Base-by-base conservation (phyloP, 139 green algal genomes). In the Chlorella vulgaris region DNA sequence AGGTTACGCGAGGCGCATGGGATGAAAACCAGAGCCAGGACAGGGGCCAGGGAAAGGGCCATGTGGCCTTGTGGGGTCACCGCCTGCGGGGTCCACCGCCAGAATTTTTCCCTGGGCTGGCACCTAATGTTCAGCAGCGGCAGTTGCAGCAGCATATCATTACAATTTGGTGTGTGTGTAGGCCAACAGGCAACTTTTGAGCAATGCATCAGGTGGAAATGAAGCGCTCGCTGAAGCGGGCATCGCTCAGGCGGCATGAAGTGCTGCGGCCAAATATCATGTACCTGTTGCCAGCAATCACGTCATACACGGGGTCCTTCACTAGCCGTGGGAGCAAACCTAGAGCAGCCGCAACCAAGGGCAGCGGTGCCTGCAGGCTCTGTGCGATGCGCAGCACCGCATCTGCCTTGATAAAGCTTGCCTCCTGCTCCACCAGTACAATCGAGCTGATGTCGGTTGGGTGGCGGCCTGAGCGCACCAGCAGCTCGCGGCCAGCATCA, bases 401-500 rank as follows among this genome's bases (percentile, higher is more conserved):
- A 28, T 91, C 89, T n/a, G 84, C 91, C n/a, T 89, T 86, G 40
- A 91, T 90, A 84, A 91, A 76, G 73, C 50, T 82, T 6, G 61
- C 33, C 60, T 69, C 42, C 26, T 61, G 28, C 36, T 93, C 88
- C 19, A 96, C 92, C 7, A 96, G 83, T 3, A 96, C 93, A 31
- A 97, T 96, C n/a, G 89, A 94, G n/a, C 70, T 89, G 53, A 98
- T 92, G 90, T 98, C 93, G 71, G 94, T 86, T 18, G 92, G 86
- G 0, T 35, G 13, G 3, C 94, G 87, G 13, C 91, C 91, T 51
- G 86, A 90, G 28, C 89, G 85, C 24, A 85, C 33, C 70, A 98
- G 87, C 82, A 98, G 86, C 0, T 76, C 47, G 22, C 80, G 69
- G 0, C 93, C 93, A 15, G 88, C 84, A 4, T 66, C 63, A 62